phyloP scores from a whole-genome alignment of 148 eudicot species.

The Fagopyrum homotropicum region DNA sequence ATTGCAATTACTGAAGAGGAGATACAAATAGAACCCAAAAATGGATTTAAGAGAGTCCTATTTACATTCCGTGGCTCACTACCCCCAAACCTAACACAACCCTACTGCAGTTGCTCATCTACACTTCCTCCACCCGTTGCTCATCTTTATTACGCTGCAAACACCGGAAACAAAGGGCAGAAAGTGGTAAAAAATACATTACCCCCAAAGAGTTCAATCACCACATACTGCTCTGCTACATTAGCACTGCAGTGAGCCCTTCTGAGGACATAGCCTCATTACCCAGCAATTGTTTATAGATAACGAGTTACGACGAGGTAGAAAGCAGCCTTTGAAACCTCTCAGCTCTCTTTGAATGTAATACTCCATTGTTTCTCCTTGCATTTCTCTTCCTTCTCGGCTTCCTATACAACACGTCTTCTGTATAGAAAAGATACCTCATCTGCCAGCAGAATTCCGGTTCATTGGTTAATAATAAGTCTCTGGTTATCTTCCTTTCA shows the following conservation, averaged over 20 bases:
- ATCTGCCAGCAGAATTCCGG: slow-evolving; percentile 34
- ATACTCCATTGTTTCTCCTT: neutral
- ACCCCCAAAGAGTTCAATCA: neutral
- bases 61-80: slow-evolving; percentile 2
- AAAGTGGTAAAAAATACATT: neutral
- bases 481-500: no score
- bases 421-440: slow-evolving; percentile 75
- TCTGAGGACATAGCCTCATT: no score
- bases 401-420: slow-evolving; percentile 59
- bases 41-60: neutral
- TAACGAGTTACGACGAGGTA: neutral
- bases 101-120: neutral
- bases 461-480: no score
- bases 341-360: slow-evolving; percentile 1
- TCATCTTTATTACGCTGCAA: neutral
- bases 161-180: neutral
- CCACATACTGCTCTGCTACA: neutral
- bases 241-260: neutral
- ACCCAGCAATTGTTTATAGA: neutral
- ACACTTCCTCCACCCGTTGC: neutral
- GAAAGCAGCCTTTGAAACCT: slow-evolving; percentile 11
- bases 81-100: neutral
- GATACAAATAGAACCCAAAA: neutral
- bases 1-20: neutral
- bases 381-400: slow-evolving; percentile 31